Base-by-base conservation (phyloP, 305 asterid species). In the Solanum hybrid region DNA sequence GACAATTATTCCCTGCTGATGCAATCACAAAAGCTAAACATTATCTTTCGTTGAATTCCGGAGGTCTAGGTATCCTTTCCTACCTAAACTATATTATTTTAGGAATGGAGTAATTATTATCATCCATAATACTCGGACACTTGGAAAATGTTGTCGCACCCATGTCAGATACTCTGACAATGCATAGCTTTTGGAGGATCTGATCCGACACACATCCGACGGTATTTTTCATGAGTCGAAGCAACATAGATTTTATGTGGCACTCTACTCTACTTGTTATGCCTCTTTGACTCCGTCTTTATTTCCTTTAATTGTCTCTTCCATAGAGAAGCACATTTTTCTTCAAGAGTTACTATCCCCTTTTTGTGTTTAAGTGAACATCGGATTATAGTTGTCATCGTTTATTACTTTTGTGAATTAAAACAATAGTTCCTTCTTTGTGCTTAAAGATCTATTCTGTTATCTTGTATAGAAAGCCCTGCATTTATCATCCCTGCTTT, bases 11-110 rank as follows among this genome's bases (percentile, higher is more conserved):
- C 95, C 99, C 99, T 19, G 98, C 98, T 6, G 99, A 97, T 93
- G 98, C 98, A n/a, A 95, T 97, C 90, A 96, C 98, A 72, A 95
- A 92, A 91, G 99, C 99, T 40, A 97, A 96, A 93, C 97, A 96
- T 86, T 97, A 94, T 91, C 96, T 97, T 89, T 75, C 96, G 42
- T 32, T 96, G 79, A 92, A 97, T 88, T 90, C 98, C 0, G 99
- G 99, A 84, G 99, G 99, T 91, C 94, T 97, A 92, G 99, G 99
- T 97, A 94, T n/a, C 36, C 24, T 75, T 77, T 51, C 15, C 86
- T 73, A 51, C 40, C 1, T 29, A 17, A 45, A 45, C 27, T 42
- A 82, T 29, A 82, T 82, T 27, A 17, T 29, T 82, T 10, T 82
- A 19, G 72, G 5, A 35, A 60, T 60, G 7, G 71, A 60, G 71